Percentiles rank a stretch among this genome's conserved stretches.
Evolutionary conservation across 208 protist species (phyloP).

Genomic region (Trypanosoma melophagium): DNA sequence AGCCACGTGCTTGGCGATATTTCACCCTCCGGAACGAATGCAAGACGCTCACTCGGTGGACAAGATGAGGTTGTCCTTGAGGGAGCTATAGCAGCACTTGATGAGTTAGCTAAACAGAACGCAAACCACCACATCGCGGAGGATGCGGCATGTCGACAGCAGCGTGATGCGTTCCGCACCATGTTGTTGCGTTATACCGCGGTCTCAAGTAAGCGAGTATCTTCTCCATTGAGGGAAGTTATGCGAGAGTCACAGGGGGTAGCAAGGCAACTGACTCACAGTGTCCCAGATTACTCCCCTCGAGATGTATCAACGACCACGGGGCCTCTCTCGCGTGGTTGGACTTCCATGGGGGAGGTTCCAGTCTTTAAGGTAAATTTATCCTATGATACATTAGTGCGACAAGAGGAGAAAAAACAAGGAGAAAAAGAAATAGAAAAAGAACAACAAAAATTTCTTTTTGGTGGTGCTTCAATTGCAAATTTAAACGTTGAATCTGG

Average conservation of each 20-base stretch:
- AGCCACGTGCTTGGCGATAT: constrained; percentile 1
- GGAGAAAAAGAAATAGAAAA: too few relatives aligned
- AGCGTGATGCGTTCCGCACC: constrained; percentile 28
- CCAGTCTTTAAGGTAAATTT: too few relatives aligned
- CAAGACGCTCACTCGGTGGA: not conserved
- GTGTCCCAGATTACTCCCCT: not conserved
- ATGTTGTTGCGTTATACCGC: constrained; percentile 21
- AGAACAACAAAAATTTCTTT: too few relatives aligned
- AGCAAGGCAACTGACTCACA: not conserved
- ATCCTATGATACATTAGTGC: too few relatives aligned
- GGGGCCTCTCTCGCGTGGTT: not conserved
- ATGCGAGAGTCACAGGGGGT: not conserved
- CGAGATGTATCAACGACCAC: not conserved
- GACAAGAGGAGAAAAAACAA: too few relatives aligned
- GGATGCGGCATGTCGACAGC: constrained; percentile 3
- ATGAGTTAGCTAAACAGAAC: constrained; percentile 22
- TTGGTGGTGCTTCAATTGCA: not conserved
- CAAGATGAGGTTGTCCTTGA: constrained; percentile 2
- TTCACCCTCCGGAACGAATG: not conserved
- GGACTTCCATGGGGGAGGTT: too few relatives aligned
- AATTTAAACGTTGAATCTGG: not conserved
- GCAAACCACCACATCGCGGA: not conserved
- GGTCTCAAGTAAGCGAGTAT: not conserved
- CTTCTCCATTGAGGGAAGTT: not conserved
- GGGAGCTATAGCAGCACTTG: constrained; percentile 17